Evolutionary conservation across 2,329 filamentous ascomycete genomes (phyloP).

Genomic region (Sphaerostilbella broomeana): DNA sequence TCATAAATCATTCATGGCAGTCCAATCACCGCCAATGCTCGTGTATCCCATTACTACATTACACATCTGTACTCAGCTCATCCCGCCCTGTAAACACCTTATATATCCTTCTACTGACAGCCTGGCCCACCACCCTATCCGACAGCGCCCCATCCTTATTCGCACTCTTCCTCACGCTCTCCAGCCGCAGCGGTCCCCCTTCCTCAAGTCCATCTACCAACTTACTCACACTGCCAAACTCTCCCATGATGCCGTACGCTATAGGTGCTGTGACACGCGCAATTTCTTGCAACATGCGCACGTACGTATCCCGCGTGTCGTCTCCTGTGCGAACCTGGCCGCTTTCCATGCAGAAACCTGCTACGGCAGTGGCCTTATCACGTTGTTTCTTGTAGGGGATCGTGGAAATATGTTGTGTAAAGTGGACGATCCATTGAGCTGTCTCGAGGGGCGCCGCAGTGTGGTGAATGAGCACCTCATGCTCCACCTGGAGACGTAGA

Average conservation of each 20-base stretch:
- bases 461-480: conserved; percentile 64
- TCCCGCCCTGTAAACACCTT: conserved; percentile 55
- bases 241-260: conserved; percentile 59
- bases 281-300: conserved; percentile 71
- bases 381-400: conserved; percentile 60
- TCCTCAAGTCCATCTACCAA: conserved; percentile 54
- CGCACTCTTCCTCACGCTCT: conserved; percentile 51
- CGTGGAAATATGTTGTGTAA: conserved; percentile 73
- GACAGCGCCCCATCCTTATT: conserved; percentile 52
- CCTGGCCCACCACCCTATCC: conserved; percentile 49
- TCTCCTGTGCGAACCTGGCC: conserved; percentile 70
- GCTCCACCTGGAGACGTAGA: conserved; percentile 60
- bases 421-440: conserved; percentile 64
- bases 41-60: no score
- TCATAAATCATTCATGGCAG: no score
- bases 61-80: conserved; percentile 49
- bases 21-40: no score
- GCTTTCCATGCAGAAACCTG: conserved; percentile 70
- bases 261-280: conserved; percentile 64
- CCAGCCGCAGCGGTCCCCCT: conserved; percentile 55
- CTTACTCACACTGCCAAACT: conserved; percentile 52
- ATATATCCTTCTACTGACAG: conserved; percentile 52
- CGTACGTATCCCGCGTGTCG: conserved; percentile 58
- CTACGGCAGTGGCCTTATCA: conserved; percentile 44
- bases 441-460: conserved; percentile 55